Conservation (phyloP, 176 grass and related monocot species). For the Melocanna baccifera region DNA sequence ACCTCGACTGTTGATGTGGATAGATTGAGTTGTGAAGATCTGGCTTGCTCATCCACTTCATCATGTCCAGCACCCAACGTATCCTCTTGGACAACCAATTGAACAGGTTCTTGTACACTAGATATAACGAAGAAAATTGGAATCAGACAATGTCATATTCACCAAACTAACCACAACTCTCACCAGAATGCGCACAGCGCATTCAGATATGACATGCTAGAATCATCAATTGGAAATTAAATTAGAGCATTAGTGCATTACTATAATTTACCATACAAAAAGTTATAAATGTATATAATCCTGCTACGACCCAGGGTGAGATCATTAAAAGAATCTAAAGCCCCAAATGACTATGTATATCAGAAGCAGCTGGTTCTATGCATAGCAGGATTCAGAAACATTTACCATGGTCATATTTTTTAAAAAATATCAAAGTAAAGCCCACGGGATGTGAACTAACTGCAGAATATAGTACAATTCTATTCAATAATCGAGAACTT, state of each 20-base stretch:
- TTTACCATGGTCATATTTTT: not conserved
- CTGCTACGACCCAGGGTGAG: not conserved
- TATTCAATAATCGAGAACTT: not conserved
- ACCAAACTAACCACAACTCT: not conserved
- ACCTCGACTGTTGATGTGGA: constrained; percentile 38
- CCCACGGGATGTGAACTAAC: not conserved
- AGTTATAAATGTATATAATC: not conserved
- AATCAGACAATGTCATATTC: constrained; percentile 17
- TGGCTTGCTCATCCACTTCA: constrained; percentile 49
- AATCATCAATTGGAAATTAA: not conserved
- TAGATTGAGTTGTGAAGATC: constrained; percentile 41
- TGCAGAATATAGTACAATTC: not conserved
- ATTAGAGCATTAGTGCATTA: not conserved
- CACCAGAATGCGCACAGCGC: not conserved
- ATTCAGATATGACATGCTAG: not conserved
- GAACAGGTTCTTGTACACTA: constrained; percentile 46
- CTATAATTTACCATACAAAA: not conserved
- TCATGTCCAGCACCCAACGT: constrained; percentile 23
- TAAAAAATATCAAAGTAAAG: not conserved
- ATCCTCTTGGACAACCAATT: constrained; percentile 28
- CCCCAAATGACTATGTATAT: not conserved
- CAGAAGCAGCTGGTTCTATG: not conserved
- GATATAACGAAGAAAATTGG: constrained; percentile 6
- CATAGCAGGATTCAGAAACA: not conserved
- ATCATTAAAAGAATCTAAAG: not conserved